A percentile compares a stretch with the other conserved stretches of the same genome.
phyloP scores from a whole-genome alignment of 2,329 filamentous ascomycete species.

The Microdochium nivale region DNA sequence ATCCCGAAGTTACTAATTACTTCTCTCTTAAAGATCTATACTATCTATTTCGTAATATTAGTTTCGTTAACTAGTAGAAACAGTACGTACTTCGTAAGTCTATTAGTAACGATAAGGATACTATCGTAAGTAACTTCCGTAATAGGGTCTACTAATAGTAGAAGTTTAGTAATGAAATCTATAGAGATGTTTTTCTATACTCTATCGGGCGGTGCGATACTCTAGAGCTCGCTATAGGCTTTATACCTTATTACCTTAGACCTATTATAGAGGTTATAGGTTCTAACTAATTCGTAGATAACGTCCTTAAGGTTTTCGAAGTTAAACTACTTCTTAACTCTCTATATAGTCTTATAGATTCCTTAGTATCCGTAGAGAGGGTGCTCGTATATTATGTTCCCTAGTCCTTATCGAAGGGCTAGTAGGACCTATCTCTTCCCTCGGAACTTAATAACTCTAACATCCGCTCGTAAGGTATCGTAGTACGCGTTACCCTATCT shows the following conservation, averaged over 20 bases:
- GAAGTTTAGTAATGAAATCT: background rate
- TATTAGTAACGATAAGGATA: background rate
- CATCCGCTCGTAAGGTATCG: too few species aligned
- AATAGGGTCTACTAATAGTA: background rate
- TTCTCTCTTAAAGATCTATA: background rate
- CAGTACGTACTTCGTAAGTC: background rate
- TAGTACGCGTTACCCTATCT: too few species aligned
- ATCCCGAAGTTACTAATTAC: conserved; percentile 1
- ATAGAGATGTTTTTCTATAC: background rate
- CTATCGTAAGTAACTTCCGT: background rate
- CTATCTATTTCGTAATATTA: background rate
- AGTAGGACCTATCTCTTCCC: background rate
- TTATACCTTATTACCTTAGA: background rate
- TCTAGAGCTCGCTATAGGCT: background rate
- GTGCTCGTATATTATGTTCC: background rate
- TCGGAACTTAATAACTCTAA: background rate
- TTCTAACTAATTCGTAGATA: background rate
- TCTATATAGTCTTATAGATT: conserved; percentile 1
- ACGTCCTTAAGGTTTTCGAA: background rate
- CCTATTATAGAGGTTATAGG: background rate
- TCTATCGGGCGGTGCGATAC: background rate
- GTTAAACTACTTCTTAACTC: conserved; percentile 1
- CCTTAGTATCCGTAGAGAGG: background rate
- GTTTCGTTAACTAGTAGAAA: background rate
- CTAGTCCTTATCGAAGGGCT: background rate